phyloP scores from a whole-genome alignment of 805 yeast genomes.

The Metahyphopichia silvanorum region DNA sequence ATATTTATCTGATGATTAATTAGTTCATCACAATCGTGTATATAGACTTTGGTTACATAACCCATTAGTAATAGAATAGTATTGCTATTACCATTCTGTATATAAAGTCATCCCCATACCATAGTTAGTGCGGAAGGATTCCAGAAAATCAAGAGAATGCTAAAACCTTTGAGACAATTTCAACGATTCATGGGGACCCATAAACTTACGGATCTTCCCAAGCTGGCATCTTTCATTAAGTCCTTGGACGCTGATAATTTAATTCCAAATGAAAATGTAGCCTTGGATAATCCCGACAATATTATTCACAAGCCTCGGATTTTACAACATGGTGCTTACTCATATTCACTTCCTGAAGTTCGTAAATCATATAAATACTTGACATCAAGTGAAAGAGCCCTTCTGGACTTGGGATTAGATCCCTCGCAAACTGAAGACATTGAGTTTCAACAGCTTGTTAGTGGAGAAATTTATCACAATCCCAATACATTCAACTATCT shows the following conservation, averaged over 20 bases:
- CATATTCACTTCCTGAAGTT: conserved; percentile 68
- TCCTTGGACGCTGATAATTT: conserved; percentile 26
- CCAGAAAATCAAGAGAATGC: too few relatives aligned
- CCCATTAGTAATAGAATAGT: too few relatives aligned
- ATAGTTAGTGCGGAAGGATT: too few relatives aligned
- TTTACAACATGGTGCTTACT: conserved; percentile 58
- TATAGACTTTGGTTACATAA: too few relatives aligned
- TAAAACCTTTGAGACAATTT: too few relatives aligned
- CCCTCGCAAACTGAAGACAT: conserved; percentile 36
- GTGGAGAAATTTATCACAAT: conserved; percentile 49
- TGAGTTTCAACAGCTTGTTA: conserved; percentile 50
- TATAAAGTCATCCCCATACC: too few relatives aligned
- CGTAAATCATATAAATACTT: conserved; percentile 53
- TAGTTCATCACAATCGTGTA: background rate
- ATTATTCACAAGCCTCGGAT: conserved; percentile 36
- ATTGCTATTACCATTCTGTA: too few relatives aligned
- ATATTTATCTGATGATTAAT: conserved; percentile 8
- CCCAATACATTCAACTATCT: background rate
- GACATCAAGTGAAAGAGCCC: conserved; percentile 56
- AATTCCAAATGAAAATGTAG: conserved; percentile 22
- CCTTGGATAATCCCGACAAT: conserved; percentile 25
- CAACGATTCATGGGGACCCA: conserved; percentile 2
- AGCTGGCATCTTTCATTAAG: conserved; percentile 24
- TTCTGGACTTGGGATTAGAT: conserved; percentile 58
- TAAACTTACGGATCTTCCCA: conserved; percentile 25